phyloP scores from a whole-genome alignment of 2,329 filamentous ascomycete species.

The Ophiostoma novo-ulmi region DNA sequence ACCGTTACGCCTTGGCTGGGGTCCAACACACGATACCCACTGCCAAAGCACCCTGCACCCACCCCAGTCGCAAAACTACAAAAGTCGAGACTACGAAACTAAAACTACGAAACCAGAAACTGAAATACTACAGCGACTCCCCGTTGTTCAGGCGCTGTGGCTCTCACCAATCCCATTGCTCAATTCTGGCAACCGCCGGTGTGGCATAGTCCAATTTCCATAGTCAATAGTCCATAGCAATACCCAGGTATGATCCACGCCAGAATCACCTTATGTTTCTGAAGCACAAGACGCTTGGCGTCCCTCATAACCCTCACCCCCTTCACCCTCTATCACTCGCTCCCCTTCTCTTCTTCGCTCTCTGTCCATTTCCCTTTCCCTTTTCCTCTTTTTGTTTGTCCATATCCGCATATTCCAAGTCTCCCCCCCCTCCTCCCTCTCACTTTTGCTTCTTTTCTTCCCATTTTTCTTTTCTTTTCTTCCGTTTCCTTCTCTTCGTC shows the following conservation, averaged over 20 bases:
- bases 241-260: slow-evolving; percentile 43
- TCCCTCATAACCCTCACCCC: slow-evolving; percentile 26
- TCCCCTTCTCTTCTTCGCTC: slow-evolving; percentile 20
- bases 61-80: slow-evolving; percentile 15
- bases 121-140: background rate
- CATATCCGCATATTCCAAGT: slow-evolving; percentile 10
- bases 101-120: slow-evolving; percentile 18
- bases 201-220: slow-evolving; percentile 31
- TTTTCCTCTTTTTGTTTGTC: slow-evolving; percentile 4
- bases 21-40: slow-evolving; percentile 18
- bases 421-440: slow-evolving; percentile 9
- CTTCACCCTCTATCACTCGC: slow-evolving; percentile 15
- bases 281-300: slow-evolving; percentile 35
- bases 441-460: slow-evolving; percentile 13
- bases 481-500: slow-evolving; percentile 15
- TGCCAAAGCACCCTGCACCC: slow-evolving; percentile 16
- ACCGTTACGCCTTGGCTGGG: slow-evolving; percentile 17
- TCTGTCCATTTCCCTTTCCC: slow-evolving; percentile 20
- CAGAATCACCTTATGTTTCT: slow-evolving; percentile 40
- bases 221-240: slow-evolving; percentile 30
- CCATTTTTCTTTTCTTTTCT: background rate
- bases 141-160: background rate
- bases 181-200: slow-evolving; percentile 29
- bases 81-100: slow-evolving; percentile 8
- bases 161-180: background rate